These are phyloP conservation scores for Hibiscus tridactylites DNA, from an alignment of 345 rosid species.

Conservation along the genomic window DNA sequence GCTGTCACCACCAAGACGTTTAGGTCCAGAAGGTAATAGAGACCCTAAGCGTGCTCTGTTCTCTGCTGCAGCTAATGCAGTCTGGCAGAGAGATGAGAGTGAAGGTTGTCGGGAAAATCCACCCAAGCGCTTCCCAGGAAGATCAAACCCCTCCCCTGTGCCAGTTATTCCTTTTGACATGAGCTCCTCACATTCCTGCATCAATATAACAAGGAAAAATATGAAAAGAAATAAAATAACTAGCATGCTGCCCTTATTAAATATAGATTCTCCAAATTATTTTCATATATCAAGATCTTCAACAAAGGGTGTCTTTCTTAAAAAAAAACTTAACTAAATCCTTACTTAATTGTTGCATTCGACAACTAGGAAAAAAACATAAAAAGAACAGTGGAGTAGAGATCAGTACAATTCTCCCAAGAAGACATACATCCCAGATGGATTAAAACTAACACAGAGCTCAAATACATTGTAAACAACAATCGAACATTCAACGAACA, in stretches of 20 bases:
- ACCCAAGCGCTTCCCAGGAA: slow-evolving; percentile 71
- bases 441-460: neutral
- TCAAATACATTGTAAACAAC: neutral
- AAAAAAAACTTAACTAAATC: neutral
- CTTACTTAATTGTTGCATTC: neutral
- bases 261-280: slow-evolving; percentile 1
- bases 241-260: neutral
- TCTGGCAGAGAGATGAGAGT: slow-evolving; percentile 45
- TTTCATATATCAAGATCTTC: neutral
- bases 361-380: neutral
- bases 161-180: slow-evolving; percentile 65
- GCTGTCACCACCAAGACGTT: slow-evolving; percentile 76
- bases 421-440: neutral
- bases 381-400: neutral
- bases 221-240: neutral
- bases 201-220: slow-evolving; percentile 1
- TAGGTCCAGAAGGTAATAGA: slow-evolving; percentile 69
- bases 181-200: slow-evolving; percentile 89
- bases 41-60: slow-evolving; percentile 53
- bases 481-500: neutral
- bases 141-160: slow-evolving; percentile 67
- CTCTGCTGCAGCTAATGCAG: slow-evolving; percentile 64
- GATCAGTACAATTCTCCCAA: neutral
- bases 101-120: slow-evolving; percentile 70
- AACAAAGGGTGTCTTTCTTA: neutral